Base-by-base conservation (phyloP, 305 asterid genomes). In the Petunia hybrid region DNA sequence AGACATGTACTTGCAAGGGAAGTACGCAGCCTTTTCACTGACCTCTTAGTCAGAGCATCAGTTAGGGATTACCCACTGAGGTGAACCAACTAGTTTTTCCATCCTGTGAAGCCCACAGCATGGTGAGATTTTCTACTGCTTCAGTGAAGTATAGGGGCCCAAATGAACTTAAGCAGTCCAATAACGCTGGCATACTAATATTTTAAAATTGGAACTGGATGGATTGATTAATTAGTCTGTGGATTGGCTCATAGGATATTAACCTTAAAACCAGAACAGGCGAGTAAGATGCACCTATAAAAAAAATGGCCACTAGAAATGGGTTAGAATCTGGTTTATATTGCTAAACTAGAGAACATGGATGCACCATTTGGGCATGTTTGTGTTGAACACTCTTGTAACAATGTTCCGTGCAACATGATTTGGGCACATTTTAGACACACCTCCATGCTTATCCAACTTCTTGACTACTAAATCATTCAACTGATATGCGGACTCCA, bases 231-330 rank as follows among this genome's bases (percentile, higher is more conserved):
- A 35, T 2, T 4, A 62, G 45, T 43, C 51, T 68, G 8, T 0
- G 40, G 40, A 68, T 51, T 73, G 63, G 7, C 43, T 35, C 62
- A n/a, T 10, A 0, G 36, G 14, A 12, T 73, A 73, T 35, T 46
- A 31, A 48, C 78, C 45, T 48, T 73, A n/a, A 73, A 73, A 73
- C 78, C 62, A 48, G 45, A 71, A 71, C 56, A 51, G 62, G 53
- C 9, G 13, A 48, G 46, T 73, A 13, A 12, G 10, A 51, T 35
- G 62, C 78, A 48, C n/a, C 31, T 14, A 57, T n/a, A 53, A 35
- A 8, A 22, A 1, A 51, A 39, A 13, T 36, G 78, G 13, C 45
- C 36, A 51, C 46, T 73, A 3, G 51, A 48, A 12, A 73, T 13
- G 63, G 62, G 78, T 73, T 73, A 51, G 10, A 73, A 36, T 73